Evolutionary conservation across 345 rosid genomes (phyloP).

Genomic region (Sonneratia alba): DNA sequence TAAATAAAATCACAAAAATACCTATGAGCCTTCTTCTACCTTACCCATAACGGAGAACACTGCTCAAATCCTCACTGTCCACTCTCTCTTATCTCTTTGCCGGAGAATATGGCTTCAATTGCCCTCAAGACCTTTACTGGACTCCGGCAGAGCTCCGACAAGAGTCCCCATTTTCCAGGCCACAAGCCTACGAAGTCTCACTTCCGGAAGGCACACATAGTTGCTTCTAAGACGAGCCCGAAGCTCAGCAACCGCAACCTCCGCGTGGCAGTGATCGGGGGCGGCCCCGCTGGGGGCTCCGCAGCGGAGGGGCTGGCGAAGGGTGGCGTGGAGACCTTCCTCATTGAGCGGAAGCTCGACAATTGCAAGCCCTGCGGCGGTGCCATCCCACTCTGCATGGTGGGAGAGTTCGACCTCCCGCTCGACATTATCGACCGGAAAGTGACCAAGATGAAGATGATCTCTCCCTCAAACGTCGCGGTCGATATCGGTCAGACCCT

Average conservation of each 20-base stretch:
- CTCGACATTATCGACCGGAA: conserved; percentile 80
- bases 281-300: conserved; percentile 82
- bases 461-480: conserved; percentile 87
- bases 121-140: conserved; percentile 72
- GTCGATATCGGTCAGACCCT: conserved; percentile 92
- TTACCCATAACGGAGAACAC: neutral
- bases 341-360: conserved; percentile 85
- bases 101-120: conserved; percentile 37
- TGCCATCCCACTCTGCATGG: conserved; percentile 94
- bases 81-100: neutral
- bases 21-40: neutral
- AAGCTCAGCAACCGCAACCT: conserved; percentile 60
- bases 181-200: conserved; percentile 11
- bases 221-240: conserved; percentile 52
- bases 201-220: conserved; percentile 12
- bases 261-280: conserved; percentile 85
- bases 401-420: conserved; percentile 91
- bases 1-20: neutral
- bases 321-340: conserved; percentile 75
- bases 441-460: conserved; percentile 96
- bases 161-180: conserved; percentile 23
- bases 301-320: conserved; percentile 76
- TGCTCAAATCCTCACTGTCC: neutral
- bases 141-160: conserved; percentile 47
- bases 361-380: conserved; percentile 96